Evolutionary conservation across 768 basidiomycete species (phyloP).

Genomic region (Agaricus sinodeliciosus): DNA sequence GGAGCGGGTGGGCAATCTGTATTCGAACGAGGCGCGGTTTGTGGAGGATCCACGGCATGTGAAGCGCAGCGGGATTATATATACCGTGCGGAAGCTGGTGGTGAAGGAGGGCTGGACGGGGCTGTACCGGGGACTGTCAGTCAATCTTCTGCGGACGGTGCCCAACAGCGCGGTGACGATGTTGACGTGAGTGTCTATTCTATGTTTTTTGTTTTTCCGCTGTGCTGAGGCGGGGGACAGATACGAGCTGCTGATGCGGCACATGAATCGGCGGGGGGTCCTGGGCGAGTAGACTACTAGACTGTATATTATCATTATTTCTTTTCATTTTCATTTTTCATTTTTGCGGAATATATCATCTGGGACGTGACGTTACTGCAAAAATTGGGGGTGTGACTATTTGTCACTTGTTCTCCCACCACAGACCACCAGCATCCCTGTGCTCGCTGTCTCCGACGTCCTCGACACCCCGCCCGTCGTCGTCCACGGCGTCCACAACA

Average conservation of each 20-base stretch:
- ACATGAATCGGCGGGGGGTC: conserved; percentile 32
- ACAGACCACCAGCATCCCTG: conserved; percentile 6
- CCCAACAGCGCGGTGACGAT: conserved; percentile 96
- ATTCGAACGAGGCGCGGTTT: conserved; percentile 9
- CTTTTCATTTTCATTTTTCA: background rate
- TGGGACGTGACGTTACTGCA: conserved; percentile 13
- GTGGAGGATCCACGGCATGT: conserved; percentile 7
- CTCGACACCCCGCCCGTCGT: conserved; percentile 3
- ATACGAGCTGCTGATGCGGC: conserved; percentile 50
- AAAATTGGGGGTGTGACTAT: conserved; percentile 3
- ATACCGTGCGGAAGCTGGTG: conserved; percentile 68
- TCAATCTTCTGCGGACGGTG: conserved; percentile 91
- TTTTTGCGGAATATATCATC: too few species aligned
- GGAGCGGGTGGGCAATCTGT: conserved; percentile 2
- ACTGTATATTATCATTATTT: background rate
- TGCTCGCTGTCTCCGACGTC: conserved; percentile 10
- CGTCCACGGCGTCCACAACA: conserved; percentile 1
- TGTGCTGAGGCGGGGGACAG: conserved; percentile 18
- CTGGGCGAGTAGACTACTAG: background rate
- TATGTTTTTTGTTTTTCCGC: background rate
- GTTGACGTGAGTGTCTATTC: conserved; percentile 68
- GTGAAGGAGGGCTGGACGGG: conserved; percentile 82
- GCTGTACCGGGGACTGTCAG: conserved; percentile 89
- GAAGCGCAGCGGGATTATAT: conserved; percentile 54
- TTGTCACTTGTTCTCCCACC: conserved; percentile 1